phyloP scores from a whole-genome alignment of 495 filamentous ascomycete species.

The Neurospora sp. region DNA sequence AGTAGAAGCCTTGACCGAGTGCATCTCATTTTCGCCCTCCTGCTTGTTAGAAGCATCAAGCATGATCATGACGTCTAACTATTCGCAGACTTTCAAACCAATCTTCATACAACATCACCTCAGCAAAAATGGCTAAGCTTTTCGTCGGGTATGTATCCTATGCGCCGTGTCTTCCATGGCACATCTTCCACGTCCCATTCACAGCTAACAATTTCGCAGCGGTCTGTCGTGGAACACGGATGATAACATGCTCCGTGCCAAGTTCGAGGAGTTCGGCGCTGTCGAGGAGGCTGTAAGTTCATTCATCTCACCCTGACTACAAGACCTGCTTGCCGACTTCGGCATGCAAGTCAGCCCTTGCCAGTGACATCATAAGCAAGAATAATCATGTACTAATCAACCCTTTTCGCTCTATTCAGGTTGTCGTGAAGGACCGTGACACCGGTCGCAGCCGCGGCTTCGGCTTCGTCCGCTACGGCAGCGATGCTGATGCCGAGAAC shows the following conservation, averaged over 20 bases:
- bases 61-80: background rate
- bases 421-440: conserved; percentile 96
- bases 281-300: conserved; percentile 90
- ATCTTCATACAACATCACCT: background rate
- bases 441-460: conserved; percentile 94
- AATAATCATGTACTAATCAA: background rate
- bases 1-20: background rate
- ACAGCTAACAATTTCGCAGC: conserved; percentile 32
- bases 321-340: background rate
- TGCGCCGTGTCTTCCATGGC: background rate
- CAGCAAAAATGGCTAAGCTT: conserved; percentile 66
- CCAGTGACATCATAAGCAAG: background rate
- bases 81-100: background rate
- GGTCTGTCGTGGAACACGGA: conserved; percentile 98
- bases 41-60: background rate
- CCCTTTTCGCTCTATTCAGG: conserved; percentile 39
- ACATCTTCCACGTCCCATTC: background rate
- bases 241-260: conserved; percentile 65
- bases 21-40: background rate
- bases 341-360: background rate
- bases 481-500: conserved; percentile 69
- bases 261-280: conserved; percentile 80
- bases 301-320: background rate
- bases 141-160: conserved; percentile 71
- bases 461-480: conserved; percentile 84